Evolutionary conservation across 495 filamentous ascomycete species (phyloP), one percentile per base, ranked within the genome.

Genomic region (Aspergillus saccharolyticus): DNA sequence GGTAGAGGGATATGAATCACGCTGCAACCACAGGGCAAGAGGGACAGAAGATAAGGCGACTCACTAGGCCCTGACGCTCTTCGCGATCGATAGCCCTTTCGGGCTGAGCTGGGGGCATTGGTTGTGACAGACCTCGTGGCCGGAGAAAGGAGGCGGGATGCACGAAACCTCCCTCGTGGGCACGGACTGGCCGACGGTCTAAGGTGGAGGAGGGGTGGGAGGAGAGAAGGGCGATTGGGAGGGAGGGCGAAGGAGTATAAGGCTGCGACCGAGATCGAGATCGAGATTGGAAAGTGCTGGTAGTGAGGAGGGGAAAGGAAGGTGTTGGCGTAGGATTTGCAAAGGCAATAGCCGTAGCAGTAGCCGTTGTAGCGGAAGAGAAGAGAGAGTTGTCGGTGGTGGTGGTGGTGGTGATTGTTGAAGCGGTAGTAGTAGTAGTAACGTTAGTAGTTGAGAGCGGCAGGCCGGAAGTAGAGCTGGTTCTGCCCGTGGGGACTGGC

Each of bases 61-160:
- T 83, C 72, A 97, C 93, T 82, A 97, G 82, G 67, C 89, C 93
- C 72, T 93, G 87, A 75, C 87, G 83, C 78, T 97, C 93, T 77
- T 96, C 93, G 73, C 82, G 85, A 73, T 97, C 92, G 60, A 96
- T 79, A 61, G 85, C 82, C 75, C 79, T 88, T 74, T 88, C 78
- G 66, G 85, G 78, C 70, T 80, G 80, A 54, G 79, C 72, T 59
- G 80, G 72, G 64, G 78, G 71, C 69, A 77, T 77, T 75, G 80
- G 78, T 69, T 80, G 79, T 28, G 74, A 72, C 28, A 69, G 66
- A 62, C 67, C 74, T 68, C 77, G 74, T 55, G 87, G 88, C 66
- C 85, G 86, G 72, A 95, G 84, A 78, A 91, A 96, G 48, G 89
- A 90, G 56, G 88, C 87, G 64, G 90, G 92, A 78, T 88, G 84